Conservation (phyloP, 805 yeast species). For the Candida ficus region DNA sequence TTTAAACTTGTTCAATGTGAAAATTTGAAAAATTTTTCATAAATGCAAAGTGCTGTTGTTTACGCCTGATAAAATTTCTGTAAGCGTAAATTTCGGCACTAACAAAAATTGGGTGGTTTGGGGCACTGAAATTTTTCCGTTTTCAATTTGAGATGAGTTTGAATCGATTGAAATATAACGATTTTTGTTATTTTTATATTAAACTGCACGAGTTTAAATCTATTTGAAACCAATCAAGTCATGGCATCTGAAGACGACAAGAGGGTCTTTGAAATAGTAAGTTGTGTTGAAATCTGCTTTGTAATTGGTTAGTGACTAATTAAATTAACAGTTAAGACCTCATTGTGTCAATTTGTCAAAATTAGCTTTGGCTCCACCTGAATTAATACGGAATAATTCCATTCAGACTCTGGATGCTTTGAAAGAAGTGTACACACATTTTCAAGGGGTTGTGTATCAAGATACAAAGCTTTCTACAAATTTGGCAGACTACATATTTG, state of each 20-base stretch:
- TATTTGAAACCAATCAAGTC: not conserved
- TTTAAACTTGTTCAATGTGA: too few relatives aligned
- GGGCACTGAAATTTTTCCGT: too few relatives aligned
- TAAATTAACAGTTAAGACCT: constrained; percentile 28
- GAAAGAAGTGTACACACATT: constrained; percentile 26
- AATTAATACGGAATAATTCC: constrained; percentile 29
- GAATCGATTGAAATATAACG: too few relatives aligned
- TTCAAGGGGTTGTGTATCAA: constrained; percentile 15
- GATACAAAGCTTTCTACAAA: constrained; percentile 28
- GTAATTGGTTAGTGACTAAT: constrained; percentile 8
- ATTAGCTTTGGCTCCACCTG: constrained; percentile 36
- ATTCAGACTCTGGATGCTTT: constrained; percentile 28
- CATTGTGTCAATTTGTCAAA: constrained; percentile 41
- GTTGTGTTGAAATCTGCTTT: not conserved
- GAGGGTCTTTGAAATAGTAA: constrained; percentile 15
- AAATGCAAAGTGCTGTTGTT: not conserved
- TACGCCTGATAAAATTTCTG: not conserved
- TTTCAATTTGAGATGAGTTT: too few relatives aligned
- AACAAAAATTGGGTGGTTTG: not conserved
- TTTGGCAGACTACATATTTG: constrained; percentile 57
- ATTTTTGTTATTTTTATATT: too few relatives aligned
- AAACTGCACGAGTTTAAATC: too few relatives aligned
- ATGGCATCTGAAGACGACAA: constrained; percentile 14
- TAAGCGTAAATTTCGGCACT: not conserved
- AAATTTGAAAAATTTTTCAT: not conserved